Evolutionary conservation across 2,329 filamentous ascomycete species (phyloP), one percentile per base, ranked within the genome.

Genomic region (Colletotrichum godetiae): DNA sequence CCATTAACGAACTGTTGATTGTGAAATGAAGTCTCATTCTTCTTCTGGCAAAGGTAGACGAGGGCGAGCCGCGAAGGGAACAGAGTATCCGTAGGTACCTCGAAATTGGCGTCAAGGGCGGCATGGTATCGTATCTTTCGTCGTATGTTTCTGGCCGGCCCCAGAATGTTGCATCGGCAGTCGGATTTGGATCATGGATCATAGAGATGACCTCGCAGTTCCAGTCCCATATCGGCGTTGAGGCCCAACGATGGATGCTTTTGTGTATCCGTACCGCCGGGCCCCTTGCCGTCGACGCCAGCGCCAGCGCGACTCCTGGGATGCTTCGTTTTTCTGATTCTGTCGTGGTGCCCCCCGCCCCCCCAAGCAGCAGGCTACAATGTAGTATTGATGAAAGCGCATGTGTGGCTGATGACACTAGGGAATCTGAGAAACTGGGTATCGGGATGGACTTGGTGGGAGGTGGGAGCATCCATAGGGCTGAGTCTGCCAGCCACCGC

Each of bases 401-500:
- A 15, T 13, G 31, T 70, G 53, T 73, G 59, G 66, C 70, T 69
- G 59, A 64, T 52, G 59, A 35, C 60, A 64, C 63, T 70, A 64
- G 31, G 27, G 53, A 29, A 49, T 56, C 22, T 29, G 53, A 13
- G 19, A 29, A 8, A n/a, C 70, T 73, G 53, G 53, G 31, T 52
- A 33, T 53, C 67, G 59, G 65, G 66, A 73, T 52, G 57, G 66
- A 42, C 55, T 73, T 65, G 53, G 37, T 42, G 37, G 6, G 37
- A 42, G 37, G 37, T 42, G 37, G 37, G 24, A 65, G 59, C 55
- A 49, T 49, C 19, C 42, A 70, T 73, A 73, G 70, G 70, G 70
- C 70, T 73, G 70, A 73, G 70, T 60, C 66, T 68, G 52, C 15
- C 19, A 49, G 42, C 58, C 65, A 62, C 42, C 58, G 68, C 46